A percentile compares a stretch with the other conserved stretches of the same genome.
Evolutionary conservation across 2,329 filamentous ascomycete species (phyloP).

Genomic region (Xylaria sp.): DNA sequence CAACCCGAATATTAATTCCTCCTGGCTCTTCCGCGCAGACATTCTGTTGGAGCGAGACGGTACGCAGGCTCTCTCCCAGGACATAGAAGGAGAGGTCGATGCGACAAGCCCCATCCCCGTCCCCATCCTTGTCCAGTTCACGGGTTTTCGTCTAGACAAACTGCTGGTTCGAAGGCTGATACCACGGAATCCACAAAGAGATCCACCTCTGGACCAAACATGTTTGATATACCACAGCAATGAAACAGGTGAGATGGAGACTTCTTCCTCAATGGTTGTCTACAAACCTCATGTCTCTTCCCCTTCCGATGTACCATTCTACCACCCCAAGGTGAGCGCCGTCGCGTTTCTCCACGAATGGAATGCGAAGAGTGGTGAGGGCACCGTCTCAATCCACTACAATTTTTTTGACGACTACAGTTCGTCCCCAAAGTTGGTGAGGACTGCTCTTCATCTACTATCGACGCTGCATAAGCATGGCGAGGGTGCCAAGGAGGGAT

Average conservation of each 20-base stretch:
- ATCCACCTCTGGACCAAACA: conserved; percentile 79
- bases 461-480: conserved; percentile 75
- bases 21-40: conserved; percentile 79
- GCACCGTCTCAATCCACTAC: conserved; percentile 66
- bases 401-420: conserved; percentile 53
- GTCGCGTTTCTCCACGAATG: conserved; percentile 79
- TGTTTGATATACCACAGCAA: conserved; percentile 69
- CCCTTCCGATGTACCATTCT: conserved; percentile 75
- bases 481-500: conserved; percentile 66
- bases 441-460: conserved; percentile 73
- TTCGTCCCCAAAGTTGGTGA: conserved; percentile 56
- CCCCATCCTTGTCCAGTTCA: conserved; percentile 52
- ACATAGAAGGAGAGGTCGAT: conserved; percentile 38
- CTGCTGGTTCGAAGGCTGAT: conserved; percentile 78
- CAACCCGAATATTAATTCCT: conserved; percentile 81
- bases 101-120: conserved; percentile 33
- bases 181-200: conserved; percentile 79
- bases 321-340: conserved; percentile 78
- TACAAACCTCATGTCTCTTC: conserved; percentile 76
- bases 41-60: conserved; percentile 63
- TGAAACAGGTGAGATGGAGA: conserved; percentile 39
- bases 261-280: conserved; percentile 66
- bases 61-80: conserved; percentile 39
- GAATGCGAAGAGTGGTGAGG: conserved; percentile 49
- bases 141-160: conserved; percentile 56